phyloP scores from a whole-genome alignment of 495 filamentous ascomycete genomes.

The Penicillium dipodomyicola region DNA sequence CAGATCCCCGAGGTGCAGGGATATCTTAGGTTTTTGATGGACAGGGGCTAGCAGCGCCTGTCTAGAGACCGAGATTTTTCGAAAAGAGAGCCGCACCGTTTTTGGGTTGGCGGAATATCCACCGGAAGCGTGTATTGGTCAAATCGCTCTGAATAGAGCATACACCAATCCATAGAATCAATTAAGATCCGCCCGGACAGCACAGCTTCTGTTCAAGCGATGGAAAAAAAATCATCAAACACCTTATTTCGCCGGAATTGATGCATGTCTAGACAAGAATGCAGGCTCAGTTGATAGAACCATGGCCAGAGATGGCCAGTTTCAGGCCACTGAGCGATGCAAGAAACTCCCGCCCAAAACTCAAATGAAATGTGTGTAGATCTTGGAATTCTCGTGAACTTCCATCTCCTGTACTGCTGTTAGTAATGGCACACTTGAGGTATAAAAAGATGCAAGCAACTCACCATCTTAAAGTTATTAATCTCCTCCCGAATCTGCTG shows the following conservation, averaged over 20 bases:
- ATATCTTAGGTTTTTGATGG: not conserved
- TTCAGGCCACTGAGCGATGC: conserved; percentile 17
- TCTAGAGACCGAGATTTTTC: conserved; percentile 13
- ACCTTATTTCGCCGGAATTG: conserved; percentile 27
- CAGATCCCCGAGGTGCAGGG: conserved; percentile 5
- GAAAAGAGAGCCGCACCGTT: conserved; percentile 21
- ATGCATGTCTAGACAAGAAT: conserved; percentile 36
- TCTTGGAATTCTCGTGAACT: conserved; percentile 96
- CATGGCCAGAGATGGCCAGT: not conserved
- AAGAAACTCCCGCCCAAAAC: conserved; percentile 29
- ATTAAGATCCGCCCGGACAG: not conserved
- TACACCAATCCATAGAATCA: conserved; percentile 1
- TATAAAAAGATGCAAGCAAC: conserved; percentile 25
- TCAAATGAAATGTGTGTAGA: conserved; percentile 99
- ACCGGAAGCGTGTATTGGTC: conserved; percentile 3
- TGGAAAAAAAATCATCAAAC: conserved; percentile 19
- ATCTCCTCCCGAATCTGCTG: conserved; percentile 99
- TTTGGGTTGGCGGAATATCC: conserved; percentile 12
- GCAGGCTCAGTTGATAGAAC: conserved; percentile 14
- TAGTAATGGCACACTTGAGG: conserved; percentile 18
- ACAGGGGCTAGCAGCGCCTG: conserved; percentile 1
- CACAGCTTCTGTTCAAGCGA: not conserved
- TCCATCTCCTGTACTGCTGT: conserved; percentile 87
- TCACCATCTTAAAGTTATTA: conserved; percentile 99
- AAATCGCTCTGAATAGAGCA: not conserved